phyloP scores from a whole-genome alignment of 2,329 filamentous ascomycete genomes.

The Ciborinia camelliae region DNA sequence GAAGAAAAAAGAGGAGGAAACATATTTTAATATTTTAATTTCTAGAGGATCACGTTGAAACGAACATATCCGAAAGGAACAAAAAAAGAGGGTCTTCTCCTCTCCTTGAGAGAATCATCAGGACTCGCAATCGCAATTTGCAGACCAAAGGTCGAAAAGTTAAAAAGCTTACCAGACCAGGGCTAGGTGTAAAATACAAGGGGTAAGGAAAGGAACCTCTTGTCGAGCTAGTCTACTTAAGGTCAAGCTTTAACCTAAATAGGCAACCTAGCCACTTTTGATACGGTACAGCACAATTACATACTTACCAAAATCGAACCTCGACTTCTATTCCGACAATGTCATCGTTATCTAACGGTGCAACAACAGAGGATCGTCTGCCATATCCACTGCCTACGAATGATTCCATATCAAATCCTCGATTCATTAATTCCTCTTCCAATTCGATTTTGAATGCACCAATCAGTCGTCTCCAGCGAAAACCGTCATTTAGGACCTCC shows the following conservation, averaged over 20 bases:
- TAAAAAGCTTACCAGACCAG: not conserved
- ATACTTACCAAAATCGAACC: conserved; percentile 13
- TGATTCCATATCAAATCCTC: not conserved
- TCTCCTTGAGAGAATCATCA: not conserved
- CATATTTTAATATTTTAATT: not conserved
- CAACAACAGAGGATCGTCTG: conserved; percentile 19
- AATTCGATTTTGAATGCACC: conserved; percentile 14
- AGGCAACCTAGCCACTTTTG: conserved; percentile 15
- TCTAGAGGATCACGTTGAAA: not conserved
- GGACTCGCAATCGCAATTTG: not conserved
- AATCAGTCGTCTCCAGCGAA: conserved; percentile 7
- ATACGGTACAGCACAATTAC: conserved; percentile 20
- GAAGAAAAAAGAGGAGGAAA: not conserved
- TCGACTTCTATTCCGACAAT: conserved; percentile 17
- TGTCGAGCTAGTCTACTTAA: conserved; percentile 1
- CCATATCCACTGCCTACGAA: conserved; percentile 7
- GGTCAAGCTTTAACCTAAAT: conserved; percentile 2
- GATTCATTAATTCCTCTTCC: not conserved
- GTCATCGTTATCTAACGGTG: conserved; percentile 19
- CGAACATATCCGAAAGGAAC: no score
- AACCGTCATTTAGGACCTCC: conserved; percentile 15
- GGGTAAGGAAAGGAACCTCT: conserved; percentile 1
- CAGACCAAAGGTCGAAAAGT: not conserved
- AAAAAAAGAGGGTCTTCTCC: not conserved
- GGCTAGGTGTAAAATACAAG: not conserved